Conservation (phyloP, 495 filamentous ascomycete species). For the Xylaria grammica region DNA sequence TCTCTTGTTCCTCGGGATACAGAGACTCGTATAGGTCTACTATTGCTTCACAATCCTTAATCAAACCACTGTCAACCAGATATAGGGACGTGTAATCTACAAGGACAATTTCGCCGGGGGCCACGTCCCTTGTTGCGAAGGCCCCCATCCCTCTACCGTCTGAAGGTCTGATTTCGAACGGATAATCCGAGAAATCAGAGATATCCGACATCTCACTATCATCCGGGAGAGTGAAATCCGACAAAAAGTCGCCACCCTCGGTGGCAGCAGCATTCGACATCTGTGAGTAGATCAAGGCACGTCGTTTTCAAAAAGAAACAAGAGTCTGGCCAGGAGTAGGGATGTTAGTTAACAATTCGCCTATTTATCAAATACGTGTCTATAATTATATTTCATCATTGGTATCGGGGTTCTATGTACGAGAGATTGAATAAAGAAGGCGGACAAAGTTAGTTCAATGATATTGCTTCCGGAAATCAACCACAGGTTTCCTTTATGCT, state of each 20-base stretch:
- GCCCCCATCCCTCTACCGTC: neutral
- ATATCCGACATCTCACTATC: slow-evolving; percentile 16
- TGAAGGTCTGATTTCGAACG: neutral
- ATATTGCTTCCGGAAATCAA: too few species aligned
- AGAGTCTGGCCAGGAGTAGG: neutral
- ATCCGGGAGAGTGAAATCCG: too few species aligned
- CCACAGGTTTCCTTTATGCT: too few species aligned
- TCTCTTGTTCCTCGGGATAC: neutral
- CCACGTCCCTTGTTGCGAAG: slow-evolving; percentile 13
- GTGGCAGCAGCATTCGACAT: too few species aligned
- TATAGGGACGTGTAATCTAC: neutral
- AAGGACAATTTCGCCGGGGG: neutral
- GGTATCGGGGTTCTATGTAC: too few species aligned
- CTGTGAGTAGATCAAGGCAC: too few species aligned
- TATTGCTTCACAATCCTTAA: neutral
- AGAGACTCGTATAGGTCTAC: neutral
- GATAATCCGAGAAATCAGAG: neutral
- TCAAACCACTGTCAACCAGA: neutral
- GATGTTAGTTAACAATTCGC: neutral
- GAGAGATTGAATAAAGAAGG: too few species aligned
- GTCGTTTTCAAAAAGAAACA: neutral
- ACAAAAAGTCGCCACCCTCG: too few species aligned
- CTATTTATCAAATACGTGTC: neutral
- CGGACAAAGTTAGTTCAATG: too few species aligned
- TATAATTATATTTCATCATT: too few species aligned